Conservation (phyloP, 2,329 filamentous ascomycete species). For the Colletotrichum godetiae region DNA sequence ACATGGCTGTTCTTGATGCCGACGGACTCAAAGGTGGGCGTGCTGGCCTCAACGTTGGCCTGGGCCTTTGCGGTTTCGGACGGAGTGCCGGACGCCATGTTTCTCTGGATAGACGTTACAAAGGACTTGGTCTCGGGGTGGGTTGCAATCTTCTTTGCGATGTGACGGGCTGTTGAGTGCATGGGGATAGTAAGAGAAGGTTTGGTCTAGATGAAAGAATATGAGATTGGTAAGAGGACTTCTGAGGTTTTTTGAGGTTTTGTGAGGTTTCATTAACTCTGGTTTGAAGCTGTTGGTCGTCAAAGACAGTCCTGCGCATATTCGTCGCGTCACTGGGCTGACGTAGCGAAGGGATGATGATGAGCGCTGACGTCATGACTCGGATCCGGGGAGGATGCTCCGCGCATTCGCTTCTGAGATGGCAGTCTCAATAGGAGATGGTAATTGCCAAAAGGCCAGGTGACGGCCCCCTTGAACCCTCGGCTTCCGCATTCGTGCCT, state of each 20-base stretch:
- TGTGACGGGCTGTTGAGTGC: constrained; percentile 23
- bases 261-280: background rate
- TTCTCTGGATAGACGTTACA: constrained; percentile 30
- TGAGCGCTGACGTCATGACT: constrained; percentile 35
- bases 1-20: constrained; percentile 66
- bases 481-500: too few relatives aligned
- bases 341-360: constrained; percentile 16
- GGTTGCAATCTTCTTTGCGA: constrained; percentile 25
- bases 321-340: constrained; percentile 29
- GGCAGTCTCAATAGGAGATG: background rate
- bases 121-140: constrained; percentile 33
- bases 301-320: constrained; percentile 4
- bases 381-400: background rate
- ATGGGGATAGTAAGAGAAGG: background rate
- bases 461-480: too few relatives aligned
- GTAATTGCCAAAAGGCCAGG: too few relatives aligned
- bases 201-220: background rate
- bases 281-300: background rate
- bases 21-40: constrained; percentile 42
- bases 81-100: constrained; percentile 43
- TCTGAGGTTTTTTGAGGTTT: background rate
- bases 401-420: background rate
- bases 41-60: constrained; percentile 24
- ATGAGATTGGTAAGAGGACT: background rate
- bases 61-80: constrained; percentile 43